Conservation (phyloP, 2,329 filamentous ascomycete genomes). For the Phyllosticta citribraziliensis region DNA sequence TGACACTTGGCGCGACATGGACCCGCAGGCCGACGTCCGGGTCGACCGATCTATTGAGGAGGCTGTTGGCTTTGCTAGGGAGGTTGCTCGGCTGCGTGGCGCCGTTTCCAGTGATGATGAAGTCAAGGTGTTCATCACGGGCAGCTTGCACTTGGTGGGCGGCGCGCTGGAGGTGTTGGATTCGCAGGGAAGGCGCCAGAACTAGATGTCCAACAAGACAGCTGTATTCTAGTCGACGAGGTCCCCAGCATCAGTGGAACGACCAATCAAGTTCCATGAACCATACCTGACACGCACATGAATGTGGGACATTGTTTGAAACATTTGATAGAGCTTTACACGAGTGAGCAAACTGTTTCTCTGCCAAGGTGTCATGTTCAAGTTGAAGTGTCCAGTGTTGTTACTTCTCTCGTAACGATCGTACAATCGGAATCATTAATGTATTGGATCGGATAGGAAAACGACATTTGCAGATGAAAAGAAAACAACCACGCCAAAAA, state of each 20-base stretch:
- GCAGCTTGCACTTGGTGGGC: constrained; percentile 76
- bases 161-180: constrained; percentile 67
- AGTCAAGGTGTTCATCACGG: constrained; percentile 63
- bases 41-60: constrained; percentile 60
- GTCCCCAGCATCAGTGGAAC: not conserved
- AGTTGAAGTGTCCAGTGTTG: not conserved
- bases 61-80: constrained; percentile 50
- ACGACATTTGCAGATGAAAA: constrained; percentile 6
- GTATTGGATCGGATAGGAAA: constrained; percentile 11
- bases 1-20: constrained; percentile 42
- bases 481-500: constrained; percentile 10
- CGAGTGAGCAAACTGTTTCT: not conserved
- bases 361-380: not conserved
- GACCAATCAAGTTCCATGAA: not conserved
- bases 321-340: not conserved
- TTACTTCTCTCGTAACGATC: constrained; percentile 9
- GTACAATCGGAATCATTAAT: constrained; percentile 11
- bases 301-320: not conserved
- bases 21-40: constrained; percentile 36
- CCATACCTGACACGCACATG: not conserved
- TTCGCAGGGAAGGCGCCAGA: constrained; percentile 7
- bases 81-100: constrained; percentile 19
- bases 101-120: constrained; percentile 24
- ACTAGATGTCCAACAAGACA: not conserved
- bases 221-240: not conserved